Evolutionary conservation across 768 basidiomycete genomes (phyloP).

Genomic region (Podaxis pistillaris): DNA sequence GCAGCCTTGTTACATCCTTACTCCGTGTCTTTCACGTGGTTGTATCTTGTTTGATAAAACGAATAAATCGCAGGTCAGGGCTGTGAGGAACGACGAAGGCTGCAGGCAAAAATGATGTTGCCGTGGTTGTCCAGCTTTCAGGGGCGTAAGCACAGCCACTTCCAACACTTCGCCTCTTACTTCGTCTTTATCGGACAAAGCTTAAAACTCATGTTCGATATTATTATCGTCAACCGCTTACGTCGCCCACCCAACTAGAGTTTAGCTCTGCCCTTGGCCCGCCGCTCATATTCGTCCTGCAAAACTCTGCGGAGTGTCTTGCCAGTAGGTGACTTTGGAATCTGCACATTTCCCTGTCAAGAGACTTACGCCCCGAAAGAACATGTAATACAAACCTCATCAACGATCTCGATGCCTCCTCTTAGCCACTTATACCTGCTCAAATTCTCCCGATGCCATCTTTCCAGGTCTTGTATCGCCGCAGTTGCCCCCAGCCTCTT

Average conservation of each 20-base stretch:
- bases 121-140: not conserved
- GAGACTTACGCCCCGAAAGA: not conserved
- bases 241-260: slow-evolving; percentile 24
- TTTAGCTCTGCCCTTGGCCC: slow-evolving; percentile 24
- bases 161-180: not conserved
- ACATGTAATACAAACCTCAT: slow-evolving; percentile 46
- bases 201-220: too few relatives aligned
- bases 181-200: too few relatives aligned
- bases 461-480: slow-evolving; percentile 47
- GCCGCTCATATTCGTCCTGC: slow-evolving; percentile 54
- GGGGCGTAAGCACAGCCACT: not conserved
- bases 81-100: not conserved
- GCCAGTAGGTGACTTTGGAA: slow-evolving; percentile 74
- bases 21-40: not conserved
- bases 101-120: not conserved
- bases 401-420: slow-evolving; percentile 65
- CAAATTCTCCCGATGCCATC: slow-evolving; percentile 59
- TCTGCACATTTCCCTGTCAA: slow-evolving; percentile 33
- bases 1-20: not conserved
- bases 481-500: slow-evolving; percentile 40
- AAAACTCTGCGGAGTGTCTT: slow-evolving; percentile 65
- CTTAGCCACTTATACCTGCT: slow-evolving; percentile 76
- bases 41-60: not conserved
- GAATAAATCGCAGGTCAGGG: not conserved
- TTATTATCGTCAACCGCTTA: not conserved